Evolutionary conservation across 1,139 yeast species (phyloP).

Genomic region (Zygoascus hellenicus): DNA sequence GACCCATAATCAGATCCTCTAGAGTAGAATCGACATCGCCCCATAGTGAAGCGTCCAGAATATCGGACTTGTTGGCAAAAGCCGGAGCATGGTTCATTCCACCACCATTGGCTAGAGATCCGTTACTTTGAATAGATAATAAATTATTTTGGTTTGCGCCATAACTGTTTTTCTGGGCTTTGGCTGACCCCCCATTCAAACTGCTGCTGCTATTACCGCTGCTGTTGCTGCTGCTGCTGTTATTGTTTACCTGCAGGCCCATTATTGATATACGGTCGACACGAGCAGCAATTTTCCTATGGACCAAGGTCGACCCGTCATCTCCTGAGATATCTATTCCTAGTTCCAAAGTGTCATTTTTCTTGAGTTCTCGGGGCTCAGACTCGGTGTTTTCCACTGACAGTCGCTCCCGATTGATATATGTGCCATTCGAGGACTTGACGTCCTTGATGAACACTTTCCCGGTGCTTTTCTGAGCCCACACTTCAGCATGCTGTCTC

Average conservation of each 20-base stretch:
- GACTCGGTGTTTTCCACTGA: constrained; percentile 45
- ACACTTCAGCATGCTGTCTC: constrained; percentile 88
- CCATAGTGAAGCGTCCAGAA: constrained; percentile 71
- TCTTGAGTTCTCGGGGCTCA: constrained; percentile 53
- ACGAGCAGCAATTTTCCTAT: constrained; percentile 75
- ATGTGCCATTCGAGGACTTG: constrained; percentile 92
- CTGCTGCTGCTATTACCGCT: constrained; percentile 1
- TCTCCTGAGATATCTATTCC: constrained; percentile 86
- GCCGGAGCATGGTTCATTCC: neutral
- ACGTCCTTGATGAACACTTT: constrained; percentile 75
- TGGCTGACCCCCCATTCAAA: constrained; percentile 6
- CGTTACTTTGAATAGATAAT: neutral
- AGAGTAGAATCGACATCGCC: constrained; percentile 64
- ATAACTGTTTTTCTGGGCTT: constrained; percentile 6
- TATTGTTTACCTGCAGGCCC: constrained; percentile 33
- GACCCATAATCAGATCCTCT: constrained; percentile 56
- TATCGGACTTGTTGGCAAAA: constrained; percentile 8
- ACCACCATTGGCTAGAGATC: neutral
- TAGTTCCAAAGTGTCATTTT: constrained; percentile 76
- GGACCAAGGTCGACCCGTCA: constrained; percentile 50
- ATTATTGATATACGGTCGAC: constrained; percentile 67
- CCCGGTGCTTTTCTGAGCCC: constrained; percentile 63
- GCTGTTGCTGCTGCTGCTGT: neutral
- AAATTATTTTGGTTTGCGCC: constrained; percentile 3
- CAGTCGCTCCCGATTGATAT: constrained; percentile 69